phyloP scores from a whole-genome alignment of 805 yeast genomes.

The Wickerhamomyces hampshirensis region DNA sequence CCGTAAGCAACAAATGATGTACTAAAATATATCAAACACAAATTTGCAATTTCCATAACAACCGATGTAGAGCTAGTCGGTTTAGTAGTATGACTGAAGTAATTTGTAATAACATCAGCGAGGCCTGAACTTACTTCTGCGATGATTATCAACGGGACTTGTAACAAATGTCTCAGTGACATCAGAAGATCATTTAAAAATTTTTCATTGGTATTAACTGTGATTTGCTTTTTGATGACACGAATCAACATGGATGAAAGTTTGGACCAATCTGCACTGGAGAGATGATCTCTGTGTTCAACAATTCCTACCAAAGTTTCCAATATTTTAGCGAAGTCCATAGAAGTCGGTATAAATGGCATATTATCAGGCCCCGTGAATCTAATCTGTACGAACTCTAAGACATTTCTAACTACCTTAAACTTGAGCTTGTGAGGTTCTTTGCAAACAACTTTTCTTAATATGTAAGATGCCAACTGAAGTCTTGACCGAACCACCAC shows the following conservation, averaged over 20 bases:
- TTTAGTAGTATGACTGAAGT: constrained; percentile 19
- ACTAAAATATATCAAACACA: constrained; percentile 36
- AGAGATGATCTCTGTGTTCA: constrained; percentile 18
- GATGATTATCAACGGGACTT: constrained; percentile 23
- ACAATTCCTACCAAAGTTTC: constrained; percentile 20
- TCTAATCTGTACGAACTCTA: constrained; percentile 10
- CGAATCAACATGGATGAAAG: constrained; percentile 8
- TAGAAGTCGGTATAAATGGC: constrained; percentile 26
- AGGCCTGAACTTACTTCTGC: constrained; percentile 17
- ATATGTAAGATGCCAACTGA: constrained; percentile 28
- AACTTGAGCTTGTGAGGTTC: constrained; percentile 13
- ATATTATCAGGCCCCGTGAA: constrained; percentile 10
- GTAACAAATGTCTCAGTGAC: constrained; percentile 20
- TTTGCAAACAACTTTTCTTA: constrained; percentile 22
- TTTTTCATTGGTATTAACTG: constrained; percentile 20
- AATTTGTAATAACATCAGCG: constrained; percentile 16
- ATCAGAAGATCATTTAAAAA: constrained; percentile 24
- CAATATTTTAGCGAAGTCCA: constrained; percentile 27
- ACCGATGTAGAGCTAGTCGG: constrained; percentile 28
- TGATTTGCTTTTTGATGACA: constrained; percentile 9
- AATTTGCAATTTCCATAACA: constrained; percentile 42
- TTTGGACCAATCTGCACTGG: constrained; percentile 13
- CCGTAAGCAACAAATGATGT: constrained; percentile 36
- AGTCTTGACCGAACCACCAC: constrained; percentile 27
- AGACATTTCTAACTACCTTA: constrained; percentile 9